Percentiles rank a stretch among this genome's conserved stretches.
These are phyloP conservation scores for Avena sativa DNA, from an alignment of 176 grass and related monocot genomes.

Conservation along the genomic window DNA sequence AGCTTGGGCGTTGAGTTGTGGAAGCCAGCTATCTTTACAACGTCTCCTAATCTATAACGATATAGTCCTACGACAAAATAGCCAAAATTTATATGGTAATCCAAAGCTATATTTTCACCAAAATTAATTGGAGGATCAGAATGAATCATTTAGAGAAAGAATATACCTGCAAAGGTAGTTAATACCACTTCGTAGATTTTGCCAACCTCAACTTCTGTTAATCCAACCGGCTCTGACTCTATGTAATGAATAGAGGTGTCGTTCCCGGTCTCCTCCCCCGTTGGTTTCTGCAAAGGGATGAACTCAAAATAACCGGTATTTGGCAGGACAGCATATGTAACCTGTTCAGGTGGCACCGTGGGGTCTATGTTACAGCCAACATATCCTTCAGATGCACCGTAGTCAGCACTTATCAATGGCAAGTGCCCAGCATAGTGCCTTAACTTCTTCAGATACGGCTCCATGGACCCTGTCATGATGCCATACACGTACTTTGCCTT, in stretches of 20 bases:
- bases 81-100: too few species aligned
- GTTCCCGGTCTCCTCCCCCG: slow-evolving; percentile 61
- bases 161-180: slow-evolving; percentile 80
- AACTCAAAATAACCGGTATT: slow-evolving; percentile 91
- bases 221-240: slow-evolving; percentile 73
- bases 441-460: slow-evolving; percentile 88
- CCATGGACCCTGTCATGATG: slow-evolving; percentile 98
- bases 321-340: slow-evolving; percentile 69
- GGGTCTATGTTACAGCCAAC: slow-evolving; percentile 86
- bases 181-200: slow-evolving; percentile 81
- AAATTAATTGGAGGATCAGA: background rate
- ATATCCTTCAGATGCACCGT: slow-evolving; percentile 94
- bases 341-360: slow-evolving; percentile 50
- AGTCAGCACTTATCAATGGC: slow-evolving; percentile 83
- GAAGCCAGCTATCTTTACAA: slow-evolving; percentile 70
- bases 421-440: slow-evolving; percentile 83
- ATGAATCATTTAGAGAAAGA: slow-evolving; percentile 3
- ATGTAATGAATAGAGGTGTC: slow-evolving; percentile 60
- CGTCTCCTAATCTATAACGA: slow-evolving; percentile 84
- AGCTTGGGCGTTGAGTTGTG: slow-evolving; percentile 91
- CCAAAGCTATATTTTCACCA: too few species aligned
- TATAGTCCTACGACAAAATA: slow-evolving; percentile 63
- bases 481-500: slow-evolving; percentile 82
- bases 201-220: slow-evolving; percentile 81
- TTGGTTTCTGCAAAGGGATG: slow-evolving; percentile 73